Percentiles rank a stretch among this genome's conserved stretches.
Conservation (phyloP, 805 yeast genomes). For the Candida boleticola region DNA sequence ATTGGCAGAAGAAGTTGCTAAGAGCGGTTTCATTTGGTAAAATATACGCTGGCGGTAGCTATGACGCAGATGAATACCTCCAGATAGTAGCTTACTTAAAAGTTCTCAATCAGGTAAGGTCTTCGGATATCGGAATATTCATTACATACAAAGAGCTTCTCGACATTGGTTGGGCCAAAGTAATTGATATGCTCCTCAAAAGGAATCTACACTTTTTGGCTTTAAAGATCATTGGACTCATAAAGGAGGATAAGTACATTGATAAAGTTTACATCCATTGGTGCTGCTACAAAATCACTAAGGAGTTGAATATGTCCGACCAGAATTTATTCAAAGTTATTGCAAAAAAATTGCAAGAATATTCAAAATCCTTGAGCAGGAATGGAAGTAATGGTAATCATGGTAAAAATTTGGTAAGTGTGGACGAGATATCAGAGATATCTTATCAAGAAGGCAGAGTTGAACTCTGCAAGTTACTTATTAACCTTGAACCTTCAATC, state of each 20-base stretch:
- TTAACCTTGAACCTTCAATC: slow-evolving; percentile 65
- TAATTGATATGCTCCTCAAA: slow-evolving; percentile 56
- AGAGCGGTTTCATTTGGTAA: slow-evolving; percentile 89
- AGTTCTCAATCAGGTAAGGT: slow-evolving; percentile 67
- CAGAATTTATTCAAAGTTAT: slow-evolving; percentile 53
- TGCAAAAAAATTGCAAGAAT: slow-evolving; percentile 39
- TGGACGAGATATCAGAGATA: slow-evolving; percentile 55
- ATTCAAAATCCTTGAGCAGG: slow-evolving; percentile 12
- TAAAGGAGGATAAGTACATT: slow-evolving; percentile 39
- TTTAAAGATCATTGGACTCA: slow-evolving; percentile 54
- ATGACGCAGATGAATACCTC: slow-evolving; percentile 58
- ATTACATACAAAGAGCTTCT: slow-evolving; percentile 58
- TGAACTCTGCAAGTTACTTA: slow-evolving; percentile 62
- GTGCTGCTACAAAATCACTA: slow-evolving; percentile 71
- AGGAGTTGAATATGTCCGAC: slow-evolving; percentile 56
- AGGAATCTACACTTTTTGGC: slow-evolving; percentile 64
- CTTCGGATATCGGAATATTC: slow-evolving; percentile 63
- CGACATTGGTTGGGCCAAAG: slow-evolving; percentile 49
- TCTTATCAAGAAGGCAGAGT: slow-evolving; percentile 83
- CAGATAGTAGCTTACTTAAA: slow-evolving; percentile 59
- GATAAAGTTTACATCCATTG: slow-evolving; percentile 63
- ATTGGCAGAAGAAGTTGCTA: slow-evolving; percentile 76
- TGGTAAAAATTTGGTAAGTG: slow-evolving; percentile 44
- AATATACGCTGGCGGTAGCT: slow-evolving; percentile 47
- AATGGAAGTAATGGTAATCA: slow-evolving; percentile 13